Evolutionary conservation across 2,329 filamentous ascomycete species (phyloP).

Genomic region (Akanthomyces lecanii): DNA sequence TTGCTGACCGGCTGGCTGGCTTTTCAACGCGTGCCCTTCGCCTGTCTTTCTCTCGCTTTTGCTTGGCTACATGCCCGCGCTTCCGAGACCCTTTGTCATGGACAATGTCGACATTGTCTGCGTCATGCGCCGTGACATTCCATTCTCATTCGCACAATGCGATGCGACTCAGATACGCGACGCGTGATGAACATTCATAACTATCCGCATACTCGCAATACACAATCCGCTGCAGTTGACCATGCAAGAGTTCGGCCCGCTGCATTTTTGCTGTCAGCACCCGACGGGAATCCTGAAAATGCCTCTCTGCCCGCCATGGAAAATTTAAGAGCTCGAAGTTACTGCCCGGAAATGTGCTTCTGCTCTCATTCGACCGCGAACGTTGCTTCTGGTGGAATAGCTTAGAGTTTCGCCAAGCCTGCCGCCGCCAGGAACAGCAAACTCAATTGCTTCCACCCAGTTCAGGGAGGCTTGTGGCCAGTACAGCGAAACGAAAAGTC

Average conservation of each 20-base stretch:
- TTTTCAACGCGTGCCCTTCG: not conserved
- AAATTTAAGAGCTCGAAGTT: not conserved
- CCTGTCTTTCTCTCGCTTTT: not conserved
- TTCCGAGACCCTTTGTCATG: not conserved
- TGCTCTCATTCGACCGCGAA: not conserved
- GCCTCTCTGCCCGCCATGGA: not conserved
- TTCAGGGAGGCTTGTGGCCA: not conserved
- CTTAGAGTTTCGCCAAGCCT: not conserved
- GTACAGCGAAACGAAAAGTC: not conserved
- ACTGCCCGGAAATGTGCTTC: not conserved
- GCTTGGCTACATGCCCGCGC: not conserved
- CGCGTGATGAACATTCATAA: not conserved
- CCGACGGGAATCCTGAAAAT: not conserved
- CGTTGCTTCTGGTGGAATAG: not conserved
- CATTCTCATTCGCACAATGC: not conserved
- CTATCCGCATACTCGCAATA: not conserved
- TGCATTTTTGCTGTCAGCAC: not conserved
- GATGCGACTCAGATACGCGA: not conserved
- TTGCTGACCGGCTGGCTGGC: not conserved
- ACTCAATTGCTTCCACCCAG: not conserved
- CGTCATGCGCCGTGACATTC: not conserved
- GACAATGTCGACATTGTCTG: slow-evolving; percentile 9
- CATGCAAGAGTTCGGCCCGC: not conserved
- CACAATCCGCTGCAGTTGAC: not conserved
- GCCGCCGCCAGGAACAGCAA: slow-evolving; percentile 2